Percentiles rank a stretch among this genome's conserved stretches.
phyloP scores from a whole-genome alignment of 169 alveolate species.

The Miamiensis avidus region DNA sequence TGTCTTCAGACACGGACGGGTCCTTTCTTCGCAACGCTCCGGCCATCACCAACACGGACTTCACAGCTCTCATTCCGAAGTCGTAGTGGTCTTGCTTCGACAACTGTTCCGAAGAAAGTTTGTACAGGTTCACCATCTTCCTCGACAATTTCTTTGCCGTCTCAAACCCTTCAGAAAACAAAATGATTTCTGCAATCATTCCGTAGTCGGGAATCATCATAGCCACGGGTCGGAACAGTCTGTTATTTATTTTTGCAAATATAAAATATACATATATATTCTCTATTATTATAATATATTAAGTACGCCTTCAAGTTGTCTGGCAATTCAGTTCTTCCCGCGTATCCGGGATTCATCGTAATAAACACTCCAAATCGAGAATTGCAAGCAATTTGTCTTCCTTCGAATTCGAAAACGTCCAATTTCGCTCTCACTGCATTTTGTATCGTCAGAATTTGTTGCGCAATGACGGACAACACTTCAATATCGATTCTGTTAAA shows the following conservation, averaged over 20 bases:
- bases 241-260: too few relatives aligned
- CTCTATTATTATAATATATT: too few relatives aligned
- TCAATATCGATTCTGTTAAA: constrained; percentile 87
- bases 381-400: constrained; percentile 78
- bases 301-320: constrained; percentile 84
- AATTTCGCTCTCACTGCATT: constrained; percentile 76
- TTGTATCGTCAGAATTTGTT: constrained; percentile 85
- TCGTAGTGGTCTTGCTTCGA: constrained; percentile 88
- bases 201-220: constrained; percentile 92
- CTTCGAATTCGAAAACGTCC: constrained; percentile 83
- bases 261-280: too few relatives aligned
- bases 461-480: constrained; percentile 88
- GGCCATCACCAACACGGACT: constrained; percentile 89
- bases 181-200: constrained; percentile 87
- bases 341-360: constrained; percentile 91
- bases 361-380: constrained; percentile 87
- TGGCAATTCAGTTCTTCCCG: constrained; percentile 90
- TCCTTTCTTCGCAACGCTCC: constrained; percentile 82
- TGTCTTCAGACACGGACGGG: constrained; percentile 79
- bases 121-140: constrained; percentile 88
- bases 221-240: constrained; percentile 87
- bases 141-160: constrained; percentile 84
- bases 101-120: constrained; percentile 83
- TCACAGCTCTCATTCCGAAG: constrained; percentile 91
- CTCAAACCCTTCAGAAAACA: constrained; percentile 90